A percentile compares a stretch with the other conserved stretches of the same genome.
Conservation (phyloP, 1,284 basidiomycete species). For the Mycosarcoma maydis region DNA sequence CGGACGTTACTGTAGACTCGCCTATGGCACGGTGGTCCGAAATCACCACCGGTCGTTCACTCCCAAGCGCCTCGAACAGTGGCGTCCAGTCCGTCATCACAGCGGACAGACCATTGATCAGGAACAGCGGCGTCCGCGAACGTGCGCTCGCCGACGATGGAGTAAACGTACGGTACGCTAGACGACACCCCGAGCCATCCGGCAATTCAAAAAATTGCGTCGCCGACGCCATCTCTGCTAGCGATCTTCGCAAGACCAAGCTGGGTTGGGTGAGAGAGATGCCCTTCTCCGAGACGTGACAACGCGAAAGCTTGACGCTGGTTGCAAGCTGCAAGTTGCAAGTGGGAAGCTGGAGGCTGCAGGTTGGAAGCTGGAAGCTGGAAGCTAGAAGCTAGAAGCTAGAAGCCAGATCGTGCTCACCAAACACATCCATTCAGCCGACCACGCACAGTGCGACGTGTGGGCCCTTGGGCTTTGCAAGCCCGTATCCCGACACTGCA, state of each 20-base stretch:
- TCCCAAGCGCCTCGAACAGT: slow-evolving; percentile 44
- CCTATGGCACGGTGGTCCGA: slow-evolving; percentile 64
- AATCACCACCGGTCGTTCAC: slow-evolving; percentile 47
- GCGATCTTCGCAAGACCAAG: too few relatives aligned
- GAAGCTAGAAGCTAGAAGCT: too few relatives aligned
- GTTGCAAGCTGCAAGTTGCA: too few relatives aligned
- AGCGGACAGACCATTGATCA: slow-evolving; percentile 62
- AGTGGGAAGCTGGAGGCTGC: too few relatives aligned
- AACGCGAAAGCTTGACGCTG: too few relatives aligned
- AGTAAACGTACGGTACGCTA: slow-evolving; percentile 38
- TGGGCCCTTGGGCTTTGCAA: too few relatives aligned
- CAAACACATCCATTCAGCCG: too few relatives aligned
- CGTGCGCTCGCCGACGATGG: slow-evolving; percentile 1
- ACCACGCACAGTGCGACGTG: too few relatives aligned
- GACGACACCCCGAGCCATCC: slow-evolving; percentile 19
- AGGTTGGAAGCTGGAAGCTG: too few relatives aligned
- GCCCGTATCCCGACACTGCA: not conserved
- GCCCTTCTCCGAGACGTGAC: too few relatives aligned
- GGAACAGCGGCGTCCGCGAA: slow-evolving; percentile 39
- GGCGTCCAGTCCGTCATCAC: slow-evolving; percentile 63
- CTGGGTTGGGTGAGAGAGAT: too few relatives aligned
- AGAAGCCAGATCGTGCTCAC: too few relatives aligned
- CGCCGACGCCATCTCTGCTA: not conserved
- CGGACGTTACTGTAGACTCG: slow-evolving; percentile 31
- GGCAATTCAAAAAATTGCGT: slow-evolving; percentile 17